Evolutionary conservation across 805 yeast species (phyloP).

Genomic region (Allodekkera sacchari): DNA sequence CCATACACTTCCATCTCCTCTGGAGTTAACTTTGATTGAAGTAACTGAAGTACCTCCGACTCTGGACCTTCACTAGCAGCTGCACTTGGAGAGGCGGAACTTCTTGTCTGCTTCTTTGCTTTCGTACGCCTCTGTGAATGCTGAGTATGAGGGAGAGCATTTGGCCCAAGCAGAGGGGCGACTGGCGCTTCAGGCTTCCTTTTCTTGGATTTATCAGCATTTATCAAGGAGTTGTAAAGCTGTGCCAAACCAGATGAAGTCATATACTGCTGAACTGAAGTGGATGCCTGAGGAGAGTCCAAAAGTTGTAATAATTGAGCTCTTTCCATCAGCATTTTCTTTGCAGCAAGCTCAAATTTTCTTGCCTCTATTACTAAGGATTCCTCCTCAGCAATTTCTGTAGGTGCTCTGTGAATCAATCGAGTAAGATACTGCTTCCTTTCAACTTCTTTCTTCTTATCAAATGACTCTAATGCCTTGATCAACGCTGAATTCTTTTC

Average conservation of each 20-base stretch:
- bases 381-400: slow-evolving; percentile 97
- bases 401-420: slow-evolving; percentile 77
- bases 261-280: slow-evolving; percentile 64
- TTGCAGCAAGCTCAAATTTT: slow-evolving; percentile 85
- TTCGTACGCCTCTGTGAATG: slow-evolving; percentile 12
- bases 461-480: slow-evolving; percentile 54
- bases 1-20: slow-evolving; percentile 86
- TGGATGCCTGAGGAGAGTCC: slow-evolving; percentile 81
- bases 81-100: slow-evolving; percentile 15
- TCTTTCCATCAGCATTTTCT: slow-evolving; percentile 78
- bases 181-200: slow-evolving; percentile 44
- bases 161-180: slow-evolving; percentile 50
- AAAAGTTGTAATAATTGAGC: slow-evolving; percentile 66
- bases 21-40: slow-evolving; percentile 51
- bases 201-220: slow-evolving; percentile 53
- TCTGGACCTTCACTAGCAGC: slow-evolving; percentile 1
- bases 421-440: slow-evolving; percentile 76
- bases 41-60: slow-evolving; percentile 24
- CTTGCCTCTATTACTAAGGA: slow-evolving; percentile 88
- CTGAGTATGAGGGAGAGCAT: slow-evolving; percentile 41
- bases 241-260: slow-evolving; percentile 87
- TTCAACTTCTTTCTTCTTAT: slow-evolving; percentile 63
- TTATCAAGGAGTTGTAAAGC: slow-evolving; percentile 70
- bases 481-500: slow-evolving; percentile 39
- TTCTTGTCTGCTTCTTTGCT: slow-evolving; percentile 14